phyloP scores from a whole-genome alignment of 2,329 filamentous ascomycete genomes.

The Alternaria conjuncta region DNA sequence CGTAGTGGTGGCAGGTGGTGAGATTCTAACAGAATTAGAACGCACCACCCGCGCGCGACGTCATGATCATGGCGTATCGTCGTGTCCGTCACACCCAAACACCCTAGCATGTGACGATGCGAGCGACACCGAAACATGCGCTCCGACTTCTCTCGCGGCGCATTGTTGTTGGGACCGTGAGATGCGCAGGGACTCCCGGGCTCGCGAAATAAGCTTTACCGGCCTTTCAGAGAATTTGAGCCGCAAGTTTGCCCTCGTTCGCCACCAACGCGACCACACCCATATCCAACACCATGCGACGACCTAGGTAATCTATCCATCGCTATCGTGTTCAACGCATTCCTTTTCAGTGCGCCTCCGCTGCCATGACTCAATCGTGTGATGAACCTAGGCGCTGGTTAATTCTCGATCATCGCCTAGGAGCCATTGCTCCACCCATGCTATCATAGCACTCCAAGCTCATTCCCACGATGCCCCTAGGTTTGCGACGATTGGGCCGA shows the following conservation, averaged over 20 bases:
- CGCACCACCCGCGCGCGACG: background rate
- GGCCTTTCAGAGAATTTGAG: slow-evolving; percentile 29
- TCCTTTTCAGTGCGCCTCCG: background rate
- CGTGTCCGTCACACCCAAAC: background rate
- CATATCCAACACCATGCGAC: slow-evolving; percentile 15
- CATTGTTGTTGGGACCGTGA: slow-evolving; percentile 35
- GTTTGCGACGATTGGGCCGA: slow-evolving; percentile 33
- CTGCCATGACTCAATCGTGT: slow-evolving; percentile 2
- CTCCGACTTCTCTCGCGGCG: slow-evolving; percentile 19
- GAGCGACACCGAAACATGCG: slow-evolving; percentile 22
- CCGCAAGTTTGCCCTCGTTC: slow-evolving; percentile 30
- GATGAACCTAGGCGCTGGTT: background rate
- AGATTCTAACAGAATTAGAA: slow-evolving; percentile 4
- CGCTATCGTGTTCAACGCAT: background rate
- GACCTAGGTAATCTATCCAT: slow-evolving; percentile 4
- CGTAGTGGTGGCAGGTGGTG: background rate
- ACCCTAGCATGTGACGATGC: slow-evolving; percentile 23
- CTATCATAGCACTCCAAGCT: slow-evolving; percentile 14
- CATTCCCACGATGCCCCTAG: slow-evolving; percentile 29
- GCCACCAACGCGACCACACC: slow-evolving; percentile 28
- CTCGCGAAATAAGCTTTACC: slow-evolving; percentile 32
- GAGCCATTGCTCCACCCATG: slow-evolving; percentile 17
- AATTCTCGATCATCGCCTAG: slow-evolving; percentile 20
- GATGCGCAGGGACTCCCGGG: slow-evolving; percentile 22
- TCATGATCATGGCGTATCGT: background rate